Conservation (phyloP, 2,329 filamentous ascomycete species). For the Xylaria sp. region DNA sequence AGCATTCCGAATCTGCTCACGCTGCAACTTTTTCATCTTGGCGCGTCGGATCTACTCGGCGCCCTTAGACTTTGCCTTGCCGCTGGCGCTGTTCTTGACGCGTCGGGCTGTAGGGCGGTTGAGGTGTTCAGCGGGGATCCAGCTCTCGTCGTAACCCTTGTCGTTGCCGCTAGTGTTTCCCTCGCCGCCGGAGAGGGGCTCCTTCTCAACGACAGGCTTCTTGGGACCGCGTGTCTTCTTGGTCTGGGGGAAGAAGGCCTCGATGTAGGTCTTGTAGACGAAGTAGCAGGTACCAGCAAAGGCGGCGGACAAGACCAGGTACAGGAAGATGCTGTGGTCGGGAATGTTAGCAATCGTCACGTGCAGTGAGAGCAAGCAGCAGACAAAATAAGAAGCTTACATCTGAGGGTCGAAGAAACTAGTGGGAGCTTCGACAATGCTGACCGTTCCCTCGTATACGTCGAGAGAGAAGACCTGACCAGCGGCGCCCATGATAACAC, state of each 20-base stretch:
- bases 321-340: slow-evolving; percentile 79
- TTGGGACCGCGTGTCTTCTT: slow-evolving; percentile 54
- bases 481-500: slow-evolving; percentile 63
- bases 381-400: slow-evolving; percentile 48
- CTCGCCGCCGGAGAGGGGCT: slow-evolving; percentile 63
- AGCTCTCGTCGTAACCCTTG: slow-evolving; percentile 82
- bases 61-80: slow-evolving; percentile 38
- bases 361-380: slow-evolving; percentile 6
- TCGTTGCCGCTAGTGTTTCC: slow-evolving; percentile 61
- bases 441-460: slow-evolving; percentile 76
- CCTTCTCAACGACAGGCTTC: slow-evolving; percentile 42
- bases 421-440: slow-evolving; percentile 82
- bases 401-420: slow-evolving; percentile 94
- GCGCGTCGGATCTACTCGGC: slow-evolving; percentile 28
- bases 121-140: slow-evolving; percentile 87
- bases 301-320: slow-evolving; percentile 75
- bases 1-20: neutral
- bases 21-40: neutral
- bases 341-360: slow-evolving; percentile 43
- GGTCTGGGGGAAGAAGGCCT: slow-evolving; percentile 88
- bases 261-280: slow-evolving; percentile 98
- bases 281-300: slow-evolving; percentile 85
- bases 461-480: slow-evolving; percentile 69
- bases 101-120: slow-evolving; percentile 72
- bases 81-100: slow-evolving; percentile 53